Percentiles rank a stretch among this genome's conserved stretches.
Conservation (phyloP, 169 alveolate species). For the Babesia gibsoni region DNA sequence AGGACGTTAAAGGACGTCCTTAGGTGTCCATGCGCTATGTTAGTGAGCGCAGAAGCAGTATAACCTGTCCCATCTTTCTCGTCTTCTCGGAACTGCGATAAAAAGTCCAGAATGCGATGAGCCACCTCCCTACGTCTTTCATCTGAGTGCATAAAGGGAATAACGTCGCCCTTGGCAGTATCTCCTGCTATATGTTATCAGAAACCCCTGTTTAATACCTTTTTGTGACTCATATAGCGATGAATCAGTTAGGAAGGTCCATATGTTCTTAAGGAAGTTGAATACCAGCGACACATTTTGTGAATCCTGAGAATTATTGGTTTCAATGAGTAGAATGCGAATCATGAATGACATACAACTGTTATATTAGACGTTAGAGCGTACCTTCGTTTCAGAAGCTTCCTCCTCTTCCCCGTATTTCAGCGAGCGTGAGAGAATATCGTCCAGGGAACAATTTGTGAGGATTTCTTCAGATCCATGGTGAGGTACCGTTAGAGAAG, state of each 20-base stretch:
- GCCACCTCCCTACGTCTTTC: conserved; percentile 22
- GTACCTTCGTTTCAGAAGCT: conserved; percentile 38
- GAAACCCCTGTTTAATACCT: background rate
- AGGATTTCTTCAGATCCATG: conserved; percentile 8
- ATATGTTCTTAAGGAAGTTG: conserved; percentile 41
- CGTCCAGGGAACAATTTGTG: conserved; percentile 16
- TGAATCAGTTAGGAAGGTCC: conserved; percentile 57
- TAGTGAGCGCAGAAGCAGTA: background rate
- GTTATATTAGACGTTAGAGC: background rate
- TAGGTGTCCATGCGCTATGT: conserved; percentile 60
- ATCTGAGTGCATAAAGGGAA: conserved; percentile 42
- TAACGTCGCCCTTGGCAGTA: background rate
- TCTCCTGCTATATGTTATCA: background rate
- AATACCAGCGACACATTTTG: conserved; percentile 35
- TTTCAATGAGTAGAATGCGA: too few species aligned
- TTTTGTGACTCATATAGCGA: conserved; percentile 4
- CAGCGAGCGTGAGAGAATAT: conserved; percentile 26
- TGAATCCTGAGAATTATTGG: conserved; percentile 50
- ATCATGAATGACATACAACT: background rate
- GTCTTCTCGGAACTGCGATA: conserved; percentile 35
- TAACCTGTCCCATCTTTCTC: background rate
- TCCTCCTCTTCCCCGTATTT: conserved; percentile 15
- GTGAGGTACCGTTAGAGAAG: too few species aligned
- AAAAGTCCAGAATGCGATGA: conserved; percentile 34
- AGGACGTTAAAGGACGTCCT: conserved; percentile 54